phyloP scores from a whole-genome alignment of 305 asterid genomes.

The Solanum hybrid region DNA sequence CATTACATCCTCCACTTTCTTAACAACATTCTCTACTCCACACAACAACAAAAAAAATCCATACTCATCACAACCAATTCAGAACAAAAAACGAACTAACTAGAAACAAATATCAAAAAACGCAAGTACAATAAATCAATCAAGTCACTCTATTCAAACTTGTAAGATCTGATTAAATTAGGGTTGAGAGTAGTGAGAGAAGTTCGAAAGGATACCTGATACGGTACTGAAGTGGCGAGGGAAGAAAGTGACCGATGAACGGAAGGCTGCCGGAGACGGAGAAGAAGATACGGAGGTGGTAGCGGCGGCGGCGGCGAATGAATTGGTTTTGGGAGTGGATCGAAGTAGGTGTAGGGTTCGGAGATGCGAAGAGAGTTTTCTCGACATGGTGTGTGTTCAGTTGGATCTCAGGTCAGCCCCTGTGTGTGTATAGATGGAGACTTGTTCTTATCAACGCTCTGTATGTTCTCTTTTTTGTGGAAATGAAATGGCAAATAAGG shows the following conservation, averaged over 20 bases:
- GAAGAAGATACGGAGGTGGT: neutral
- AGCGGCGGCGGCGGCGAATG: slow-evolving; percentile 11
- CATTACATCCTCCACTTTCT: slow-evolving; percentile 73
- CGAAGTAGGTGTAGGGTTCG: slow-evolving; percentile 16
- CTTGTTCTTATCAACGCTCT: neutral
- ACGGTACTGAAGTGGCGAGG: slow-evolving; percentile 20
- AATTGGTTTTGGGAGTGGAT: slow-evolving; percentile 18
- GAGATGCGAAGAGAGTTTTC: slow-evolving; percentile 25
- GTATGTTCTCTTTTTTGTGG: neutral
- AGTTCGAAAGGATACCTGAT: slow-evolving; percentile 22
- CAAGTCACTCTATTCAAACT: neutral
- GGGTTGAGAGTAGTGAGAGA: neutral
- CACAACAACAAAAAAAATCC: neutral
- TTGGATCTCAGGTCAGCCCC: slow-evolving; percentile 28
- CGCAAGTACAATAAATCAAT: neutral
- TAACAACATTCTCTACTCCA: slow-evolving; percentile 32
- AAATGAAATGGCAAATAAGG: neutral
- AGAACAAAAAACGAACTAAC: neutral
- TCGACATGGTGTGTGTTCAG: slow-evolving; percentile 24
- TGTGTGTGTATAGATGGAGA: neutral
- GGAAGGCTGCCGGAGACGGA: slow-evolving; percentile 14
- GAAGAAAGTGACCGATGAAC: slow-evolving; percentile 11
- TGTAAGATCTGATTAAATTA: neutral
- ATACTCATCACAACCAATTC: neutral
- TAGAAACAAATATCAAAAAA: neutral